These are phyloP conservation scores for Teratosphaeria zuluensis DNA, from an alignment of 2,329 filamentous ascomycete genomes.

Conservation along the genomic window DNA sequence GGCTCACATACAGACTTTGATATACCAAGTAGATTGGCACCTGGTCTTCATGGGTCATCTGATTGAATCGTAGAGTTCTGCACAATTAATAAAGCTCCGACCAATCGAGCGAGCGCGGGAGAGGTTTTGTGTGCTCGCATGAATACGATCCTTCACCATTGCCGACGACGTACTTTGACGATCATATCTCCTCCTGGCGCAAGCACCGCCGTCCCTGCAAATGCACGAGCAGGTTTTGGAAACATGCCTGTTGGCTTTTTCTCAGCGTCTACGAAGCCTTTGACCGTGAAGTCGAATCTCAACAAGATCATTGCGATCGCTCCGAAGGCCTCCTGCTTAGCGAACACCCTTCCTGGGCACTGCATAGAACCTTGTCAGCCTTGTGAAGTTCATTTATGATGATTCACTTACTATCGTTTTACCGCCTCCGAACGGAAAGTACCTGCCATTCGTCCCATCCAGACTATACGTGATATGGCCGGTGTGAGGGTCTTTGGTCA, in stretches of 20 bases:
- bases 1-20: no score
- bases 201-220: slow-evolving; percentile 15
- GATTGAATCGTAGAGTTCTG: no score
- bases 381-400: slow-evolving; percentile 9
- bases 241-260: slow-evolving; percentile 12
- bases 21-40: no score
- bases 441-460: slow-evolving; percentile 18
- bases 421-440: slow-evolving; percentile 25
- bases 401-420: slow-evolving; percentile 11
- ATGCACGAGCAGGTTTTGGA: slow-evolving; percentile 13
- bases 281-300: slow-evolving; percentile 18
- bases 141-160: background rate
- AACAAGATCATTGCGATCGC: slow-evolving; percentile 18
- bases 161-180: slow-evolving; percentile 11
- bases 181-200: slow-evolving; percentile 18
- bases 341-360: slow-evolving; percentile 13
- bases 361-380: background rate
- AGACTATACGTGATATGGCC: slow-evolving; percentile 18
- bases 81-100: no score
- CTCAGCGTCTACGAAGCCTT: slow-evolving; percentile 15
- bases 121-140: background rate
- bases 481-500: slow-evolving; percentile 16
- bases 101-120: no score
- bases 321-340: slow-evolving; percentile 21
- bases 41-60: no score